phyloP scores from a whole-genome alignment of 192 early-diverging fungal species.

The Podila clonocystis region DNA sequence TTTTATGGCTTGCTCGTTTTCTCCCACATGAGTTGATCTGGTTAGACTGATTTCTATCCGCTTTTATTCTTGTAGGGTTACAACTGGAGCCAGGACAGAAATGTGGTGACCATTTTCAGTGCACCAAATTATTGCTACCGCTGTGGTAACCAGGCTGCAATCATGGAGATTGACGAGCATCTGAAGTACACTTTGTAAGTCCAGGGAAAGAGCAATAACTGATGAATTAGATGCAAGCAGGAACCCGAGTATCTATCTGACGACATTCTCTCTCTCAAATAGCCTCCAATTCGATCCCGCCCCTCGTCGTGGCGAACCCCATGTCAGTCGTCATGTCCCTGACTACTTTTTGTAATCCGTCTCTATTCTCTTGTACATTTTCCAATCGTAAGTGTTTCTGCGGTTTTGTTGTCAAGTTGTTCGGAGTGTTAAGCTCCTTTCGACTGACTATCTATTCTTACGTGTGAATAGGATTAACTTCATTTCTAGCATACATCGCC shows the following conservation, averaged over 20 bases:
- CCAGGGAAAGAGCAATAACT: neutral
- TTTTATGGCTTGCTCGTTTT: no score
- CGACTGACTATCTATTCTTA: no score
- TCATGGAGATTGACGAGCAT: constrained; percentile 99
- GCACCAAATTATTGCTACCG: constrained; percentile 99
- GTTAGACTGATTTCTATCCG: neutral
- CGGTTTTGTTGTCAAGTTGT: neutral
- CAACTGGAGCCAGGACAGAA: constrained; percentile 98
- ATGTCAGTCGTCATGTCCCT: constrained; percentile 97
- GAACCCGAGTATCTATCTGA: neutral
- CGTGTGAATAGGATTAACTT: no score
- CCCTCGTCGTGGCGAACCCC: constrained; percentile 96
- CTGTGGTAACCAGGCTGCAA: constrained; percentile 99
- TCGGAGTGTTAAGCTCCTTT: no score
- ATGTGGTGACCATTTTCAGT: constrained; percentile 99
- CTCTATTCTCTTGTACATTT: constrained; percentile 5
- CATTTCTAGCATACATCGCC: no score
- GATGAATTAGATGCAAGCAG: neutral
- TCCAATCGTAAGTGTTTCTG: neutral
- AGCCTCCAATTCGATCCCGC: constrained; percentile 98
- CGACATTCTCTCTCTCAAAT: neutral
- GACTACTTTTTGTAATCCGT: constrained; percentile 94
- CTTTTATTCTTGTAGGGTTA: constrained; percentile 74
- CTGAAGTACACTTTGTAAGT: constrained; percentile 98
- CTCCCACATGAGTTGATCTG: no score